Conservation (phyloP, 2,329 filamentous ascomycete genomes). For the Hymenotorrendiella dingleyae region DNA sequence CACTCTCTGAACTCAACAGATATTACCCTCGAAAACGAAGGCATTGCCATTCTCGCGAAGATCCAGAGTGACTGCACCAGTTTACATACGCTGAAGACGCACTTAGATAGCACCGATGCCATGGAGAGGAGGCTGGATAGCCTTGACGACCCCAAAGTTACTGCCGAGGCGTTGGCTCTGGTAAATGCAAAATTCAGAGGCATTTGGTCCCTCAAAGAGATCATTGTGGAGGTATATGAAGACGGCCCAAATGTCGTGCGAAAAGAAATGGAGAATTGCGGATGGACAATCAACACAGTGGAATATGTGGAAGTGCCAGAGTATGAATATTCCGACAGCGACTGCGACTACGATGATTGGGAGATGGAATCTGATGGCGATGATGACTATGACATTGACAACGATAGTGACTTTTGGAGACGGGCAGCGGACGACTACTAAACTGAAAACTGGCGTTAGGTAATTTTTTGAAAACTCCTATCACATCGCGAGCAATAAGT, state of each 20-base stretch:
- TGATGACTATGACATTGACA: too few relatives aligned
- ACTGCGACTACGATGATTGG: conserved; percentile 5
- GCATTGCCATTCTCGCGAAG: conserved; percentile 9
- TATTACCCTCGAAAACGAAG: conserved; percentile 8
- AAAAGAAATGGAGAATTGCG: conserved; percentile 19
- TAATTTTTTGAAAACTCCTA: too few relatives aligned
- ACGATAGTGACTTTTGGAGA: too few relatives aligned
- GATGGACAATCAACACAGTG: conserved; percentile 19
- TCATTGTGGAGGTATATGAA: conserved; percentile 19
- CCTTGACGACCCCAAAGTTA: conserved; percentile 7
- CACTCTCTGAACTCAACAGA: conserved; percentile 5
- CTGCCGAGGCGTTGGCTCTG: conserved; percentile 13
- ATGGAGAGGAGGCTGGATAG: conserved; percentile 3
- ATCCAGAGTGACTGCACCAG: conserved; percentile 17
- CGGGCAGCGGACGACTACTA: too few relatives aligned
- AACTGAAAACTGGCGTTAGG: too few relatives aligned
- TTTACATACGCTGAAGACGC: conserved; percentile 15
- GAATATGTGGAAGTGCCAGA: conserved; percentile 12
- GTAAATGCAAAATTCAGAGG: conserved; percentile 20
- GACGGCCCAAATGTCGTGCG: conserved; percentile 13
- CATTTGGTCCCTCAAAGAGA: conserved; percentile 21
- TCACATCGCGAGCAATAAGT: too few relatives aligned
- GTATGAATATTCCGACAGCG: conserved; percentile 9
- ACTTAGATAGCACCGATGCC: conserved; percentile 1
- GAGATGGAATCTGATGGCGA: too few relatives aligned